Evolutionary conservation across 352 stramenopile species (phyloP).

Genomic region (Globisporangium canariense): DNA sequence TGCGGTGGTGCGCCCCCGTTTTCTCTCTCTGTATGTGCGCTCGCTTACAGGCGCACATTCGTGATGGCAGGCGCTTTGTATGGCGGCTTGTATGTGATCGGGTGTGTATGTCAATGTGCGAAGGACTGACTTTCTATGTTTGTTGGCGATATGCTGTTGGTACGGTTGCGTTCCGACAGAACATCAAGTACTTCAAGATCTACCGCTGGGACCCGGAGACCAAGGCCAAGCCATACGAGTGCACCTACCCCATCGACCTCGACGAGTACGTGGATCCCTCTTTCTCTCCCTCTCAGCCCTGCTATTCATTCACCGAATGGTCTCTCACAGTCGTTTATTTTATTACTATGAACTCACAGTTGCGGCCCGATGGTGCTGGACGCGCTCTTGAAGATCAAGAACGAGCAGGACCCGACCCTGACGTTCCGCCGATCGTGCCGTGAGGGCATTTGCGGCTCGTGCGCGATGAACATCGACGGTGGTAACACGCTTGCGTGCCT

Average conservation of each 20-base stretch:
- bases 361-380: slow-evolving; percentile 99
- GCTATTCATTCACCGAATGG: background rate
- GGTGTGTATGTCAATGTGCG: background rate
- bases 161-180: slow-evolving; percentile 34
- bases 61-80: background rate
- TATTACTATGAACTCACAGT: slow-evolving; percentile 25
- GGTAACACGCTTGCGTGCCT: slow-evolving; percentile 98
- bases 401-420: slow-evolving; percentile 97
- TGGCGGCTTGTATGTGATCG: background rate
- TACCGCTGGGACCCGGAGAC: slow-evolving; percentile 98
- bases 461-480: slow-evolving; percentile 99
- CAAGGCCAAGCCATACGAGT: slow-evolving; percentile 92
- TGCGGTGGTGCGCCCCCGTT: background rate
- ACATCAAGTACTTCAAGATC: slow-evolving; percentile 99
- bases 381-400: slow-evolving; percentile 99
- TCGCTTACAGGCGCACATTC: background rate
- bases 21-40: background rate
- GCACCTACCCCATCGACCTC: slow-evolving; percentile 97
- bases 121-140: background rate
- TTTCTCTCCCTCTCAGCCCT: background rate
- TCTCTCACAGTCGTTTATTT: slow-evolving; percentile 3
- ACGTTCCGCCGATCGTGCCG: slow-evolving; percentile 98
- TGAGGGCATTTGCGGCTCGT: slow-evolving; percentile 99
- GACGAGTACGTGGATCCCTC: slow-evolving; percentile 84
- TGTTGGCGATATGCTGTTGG: slow-evolving; percentile 5